Conservation (phyloP, 2,329 filamentous ascomycete genomes). For the Graphilbum sp. region DNA sequence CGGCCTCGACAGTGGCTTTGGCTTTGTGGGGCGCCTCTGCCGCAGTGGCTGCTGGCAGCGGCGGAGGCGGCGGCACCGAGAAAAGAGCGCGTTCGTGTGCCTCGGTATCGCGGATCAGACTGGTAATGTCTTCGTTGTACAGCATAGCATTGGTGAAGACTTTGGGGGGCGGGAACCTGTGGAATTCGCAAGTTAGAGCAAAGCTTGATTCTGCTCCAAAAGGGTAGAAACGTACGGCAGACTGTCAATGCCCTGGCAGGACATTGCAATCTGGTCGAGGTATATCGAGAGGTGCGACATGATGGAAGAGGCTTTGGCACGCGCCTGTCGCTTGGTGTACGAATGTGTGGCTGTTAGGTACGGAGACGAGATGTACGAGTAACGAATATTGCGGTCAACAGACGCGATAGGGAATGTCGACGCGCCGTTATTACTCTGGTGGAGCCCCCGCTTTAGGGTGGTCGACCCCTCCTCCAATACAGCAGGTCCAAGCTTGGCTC, state of each 20-base stretch:
- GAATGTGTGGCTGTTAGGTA: too few species aligned
- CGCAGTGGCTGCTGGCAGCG: too few species aligned
- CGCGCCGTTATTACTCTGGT: neutral
- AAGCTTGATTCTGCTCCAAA: neutral
- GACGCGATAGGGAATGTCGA: neutral
- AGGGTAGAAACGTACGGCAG: constrained; percentile 39
- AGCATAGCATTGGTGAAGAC: constrained; percentile 92
- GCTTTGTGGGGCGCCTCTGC: constrained; percentile 22
- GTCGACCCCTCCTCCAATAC: too few species aligned
- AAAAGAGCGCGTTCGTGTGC: constrained; percentile 88
- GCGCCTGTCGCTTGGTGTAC: too few species aligned
- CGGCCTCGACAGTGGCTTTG: neutral
- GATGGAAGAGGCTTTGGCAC: too few species aligned
- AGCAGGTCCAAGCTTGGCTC: too few species aligned
- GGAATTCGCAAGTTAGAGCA: neutral
- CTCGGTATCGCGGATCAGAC: constrained; percentile 89
- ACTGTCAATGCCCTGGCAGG: constrained; percentile 59
- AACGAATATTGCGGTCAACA: too few species aligned
- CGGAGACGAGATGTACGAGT: too few species aligned
- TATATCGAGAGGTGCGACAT: constrained; percentile 58
- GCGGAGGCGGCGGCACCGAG: constrained; percentile 61
- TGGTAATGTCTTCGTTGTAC: constrained; percentile 77
- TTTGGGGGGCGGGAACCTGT: constrained; percentile 74
- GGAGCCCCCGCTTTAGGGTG: neutral
- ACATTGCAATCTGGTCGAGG: constrained; percentile 61